Conservation (phyloP, 495 filamentous ascomycete genomes). For the Massariosphaeria phaeospora region DNA sequence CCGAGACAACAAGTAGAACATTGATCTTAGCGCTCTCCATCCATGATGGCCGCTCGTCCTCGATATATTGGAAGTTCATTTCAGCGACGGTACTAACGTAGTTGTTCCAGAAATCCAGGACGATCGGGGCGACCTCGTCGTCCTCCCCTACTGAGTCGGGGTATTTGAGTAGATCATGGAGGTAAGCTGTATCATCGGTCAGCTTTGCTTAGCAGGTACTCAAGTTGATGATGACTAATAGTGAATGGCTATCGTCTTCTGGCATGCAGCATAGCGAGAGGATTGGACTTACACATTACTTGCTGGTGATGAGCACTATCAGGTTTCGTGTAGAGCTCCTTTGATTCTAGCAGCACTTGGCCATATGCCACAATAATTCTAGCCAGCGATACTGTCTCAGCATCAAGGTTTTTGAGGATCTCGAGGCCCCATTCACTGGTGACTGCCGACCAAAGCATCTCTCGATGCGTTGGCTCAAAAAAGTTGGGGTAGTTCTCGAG, state of each 20-base stretch:
- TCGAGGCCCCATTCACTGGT: slow-evolving; percentile 39
- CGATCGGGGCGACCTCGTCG: slow-evolving; percentile 68
- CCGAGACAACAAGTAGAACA: slow-evolving; percentile 54
- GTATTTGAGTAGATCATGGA: slow-evolving; percentile 61
- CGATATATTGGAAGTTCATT: slow-evolving; percentile 36
- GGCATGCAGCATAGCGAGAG: background rate
- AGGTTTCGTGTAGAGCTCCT: slow-evolving; percentile 18
- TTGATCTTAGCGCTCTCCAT: slow-evolving; percentile 36
- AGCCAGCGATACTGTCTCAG: slow-evolving; percentile 21
- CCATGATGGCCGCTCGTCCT: slow-evolving; percentile 36
- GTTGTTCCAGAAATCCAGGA: slow-evolving; percentile 79
- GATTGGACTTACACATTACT: slow-evolving; percentile 22
- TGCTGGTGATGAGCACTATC: slow-evolving; percentile 19
- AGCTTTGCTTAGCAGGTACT: too few species aligned
- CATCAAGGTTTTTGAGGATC: slow-evolving; percentile 25
- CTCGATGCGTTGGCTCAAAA: slow-evolving; percentile 53
- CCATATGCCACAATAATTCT: slow-evolving; percentile 30
- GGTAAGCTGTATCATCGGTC: slow-evolving; percentile 27
- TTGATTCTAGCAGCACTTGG: slow-evolving; percentile 18
- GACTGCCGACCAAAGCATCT: slow-evolving; percentile 48
- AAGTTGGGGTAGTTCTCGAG: slow-evolving; percentile 61
- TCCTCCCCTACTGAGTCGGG: slow-evolving; percentile 72
- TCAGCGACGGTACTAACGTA: slow-evolving; percentile 56
- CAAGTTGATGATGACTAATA: too few species aligned
- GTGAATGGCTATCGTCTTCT: too few species aligned